Evolutionary conservation across 2,329 filamentous ascomycete species (phyloP).

Genomic region (Paecilomyces variotii): DNA sequence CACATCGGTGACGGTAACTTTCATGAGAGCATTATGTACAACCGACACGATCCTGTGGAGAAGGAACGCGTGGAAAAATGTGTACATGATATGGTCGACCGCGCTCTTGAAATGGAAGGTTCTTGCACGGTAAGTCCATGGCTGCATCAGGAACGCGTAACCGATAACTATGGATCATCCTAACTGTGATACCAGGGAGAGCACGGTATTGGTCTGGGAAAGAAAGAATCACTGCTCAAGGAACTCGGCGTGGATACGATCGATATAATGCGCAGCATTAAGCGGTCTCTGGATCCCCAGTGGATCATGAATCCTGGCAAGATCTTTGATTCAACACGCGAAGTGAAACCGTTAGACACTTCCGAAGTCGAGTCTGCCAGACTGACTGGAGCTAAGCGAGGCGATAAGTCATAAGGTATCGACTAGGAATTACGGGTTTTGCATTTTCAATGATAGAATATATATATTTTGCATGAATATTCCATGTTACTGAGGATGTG

Average conservation of each 20-base stretch:
- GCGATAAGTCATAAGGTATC: not conserved
- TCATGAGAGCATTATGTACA: slow-evolving; percentile 86
- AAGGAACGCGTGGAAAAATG: slow-evolving; percentile 68
- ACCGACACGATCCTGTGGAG: slow-evolving; percentile 61
- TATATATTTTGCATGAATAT: not conserved
- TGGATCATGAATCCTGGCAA: slow-evolving; percentile 93
- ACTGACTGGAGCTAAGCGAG: slow-evolving; percentile 1
- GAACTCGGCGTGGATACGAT: slow-evolving; percentile 77
- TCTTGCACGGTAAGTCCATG: slow-evolving; percentile 59
- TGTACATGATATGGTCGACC: slow-evolving; percentile 81
- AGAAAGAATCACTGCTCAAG: slow-evolving; percentile 69
- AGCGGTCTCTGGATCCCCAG: slow-evolving; percentile 70
- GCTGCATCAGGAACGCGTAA: not conserved
- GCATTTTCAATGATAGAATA: not conserved
- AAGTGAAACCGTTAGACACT: slow-evolving; percentile 2
- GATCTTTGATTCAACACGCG: slow-evolving; percentile 60
- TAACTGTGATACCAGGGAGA: slow-evolving; percentile 49
- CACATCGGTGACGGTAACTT: slow-evolving; percentile 95
- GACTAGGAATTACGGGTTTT: not conserved
- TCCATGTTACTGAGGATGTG: not conserved
- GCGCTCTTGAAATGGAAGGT: slow-evolving; percentile 89
- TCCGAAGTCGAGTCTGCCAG: slow-evolving; percentile 5
- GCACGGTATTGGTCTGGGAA: slow-evolving; percentile 77
- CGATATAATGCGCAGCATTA: slow-evolving; percentile 76
- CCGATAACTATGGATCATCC: not conserved